These are phyloP conservation scores for Neonectria magnoliae DNA, from an alignment of 2,329 filamentous ascomycete species.

Conservation along the genomic window DNA sequence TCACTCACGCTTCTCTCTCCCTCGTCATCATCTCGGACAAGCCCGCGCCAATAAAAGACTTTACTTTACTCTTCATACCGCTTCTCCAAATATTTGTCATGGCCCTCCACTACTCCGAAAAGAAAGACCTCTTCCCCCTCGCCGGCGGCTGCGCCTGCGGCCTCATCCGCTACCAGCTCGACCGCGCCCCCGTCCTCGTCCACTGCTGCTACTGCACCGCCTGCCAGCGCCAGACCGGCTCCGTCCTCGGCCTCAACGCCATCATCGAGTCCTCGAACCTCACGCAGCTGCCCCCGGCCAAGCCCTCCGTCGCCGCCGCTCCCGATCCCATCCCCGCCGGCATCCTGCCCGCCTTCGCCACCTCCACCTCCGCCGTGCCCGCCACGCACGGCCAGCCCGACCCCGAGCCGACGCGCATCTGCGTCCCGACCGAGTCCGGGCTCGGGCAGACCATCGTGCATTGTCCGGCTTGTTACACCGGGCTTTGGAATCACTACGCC, in stretches of 20 bases:
- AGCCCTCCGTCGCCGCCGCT: constrained; percentile 34
- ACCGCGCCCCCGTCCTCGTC: constrained; percentile 60
- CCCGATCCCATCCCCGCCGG: constrained; percentile 22
- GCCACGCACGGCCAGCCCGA: constrained; percentile 12
- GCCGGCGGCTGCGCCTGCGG: constrained; percentile 72
- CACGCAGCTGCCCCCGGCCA: constrained; percentile 42
- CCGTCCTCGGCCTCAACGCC: constrained; percentile 53
- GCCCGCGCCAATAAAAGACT: background rate
- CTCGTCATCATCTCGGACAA: constrained; percentile 9
- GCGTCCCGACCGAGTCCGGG: constrained; percentile 53
- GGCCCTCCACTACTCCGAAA: constrained; percentile 41
- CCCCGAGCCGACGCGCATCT: constrained; percentile 34
- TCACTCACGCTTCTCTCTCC: background rate
- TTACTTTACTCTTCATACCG: background rate
- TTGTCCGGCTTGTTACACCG: constrained; percentile 54
- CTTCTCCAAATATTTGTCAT: constrained; percentile 15
- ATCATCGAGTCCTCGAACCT: constrained; percentile 53
- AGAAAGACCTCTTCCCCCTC: constrained; percentile 43
- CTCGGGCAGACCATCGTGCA: constrained; percentile 52
- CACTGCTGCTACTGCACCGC: constrained; percentile 60
- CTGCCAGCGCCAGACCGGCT: constrained; percentile 58
- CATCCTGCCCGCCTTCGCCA: constrained; percentile 35
- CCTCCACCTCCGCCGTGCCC: constrained; percentile 29
- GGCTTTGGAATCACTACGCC: constrained; percentile 55
- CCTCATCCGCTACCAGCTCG: constrained; percentile 73